Evolutionary conservation across 116 monocot species (phyloP).

Genomic region (Papilionanthe hybrid): DNA sequence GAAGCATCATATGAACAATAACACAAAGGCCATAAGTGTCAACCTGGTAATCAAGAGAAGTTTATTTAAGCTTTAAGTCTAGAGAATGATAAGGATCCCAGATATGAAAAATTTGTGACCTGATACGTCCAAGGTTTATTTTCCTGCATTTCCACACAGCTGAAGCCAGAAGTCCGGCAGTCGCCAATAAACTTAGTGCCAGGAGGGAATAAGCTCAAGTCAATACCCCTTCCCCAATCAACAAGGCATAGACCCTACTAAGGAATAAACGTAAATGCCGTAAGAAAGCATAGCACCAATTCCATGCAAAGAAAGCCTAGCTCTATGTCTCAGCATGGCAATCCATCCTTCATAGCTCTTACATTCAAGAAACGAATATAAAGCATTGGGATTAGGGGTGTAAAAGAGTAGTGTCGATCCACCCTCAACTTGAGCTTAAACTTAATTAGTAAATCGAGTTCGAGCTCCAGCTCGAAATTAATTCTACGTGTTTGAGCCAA

Average conservation of each 20-base stretch:
- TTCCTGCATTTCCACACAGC: constrained; percentile 86
- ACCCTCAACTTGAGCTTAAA: too few relatives aligned
- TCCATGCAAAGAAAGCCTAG: too few relatives aligned
- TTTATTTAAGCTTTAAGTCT: background rate
- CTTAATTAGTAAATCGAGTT: too few relatives aligned
- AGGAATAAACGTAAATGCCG: background rate
- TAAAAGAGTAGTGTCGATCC: too few relatives aligned
- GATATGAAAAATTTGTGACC: constrained; percentile 23
- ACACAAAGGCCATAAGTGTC: constrained; percentile 90
- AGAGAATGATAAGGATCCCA: background rate
- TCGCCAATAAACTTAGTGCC: constrained; percentile 60
- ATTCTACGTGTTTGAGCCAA: too few relatives aligned
- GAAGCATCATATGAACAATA: constrained; percentile 92
- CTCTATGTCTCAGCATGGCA: too few relatives aligned
- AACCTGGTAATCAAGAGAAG: constrained; percentile 38
- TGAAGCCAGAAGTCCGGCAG: constrained; percentile 77
- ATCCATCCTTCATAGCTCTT: background rate
- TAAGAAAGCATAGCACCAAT: constrained; percentile 2
- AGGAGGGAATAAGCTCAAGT: constrained; percentile 55
- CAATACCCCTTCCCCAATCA: constrained; percentile 93
- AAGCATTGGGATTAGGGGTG: too few relatives aligned
- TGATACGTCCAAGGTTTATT: constrained; percentile 74
- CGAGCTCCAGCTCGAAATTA: too few relatives aligned
- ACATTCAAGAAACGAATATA: background rate
- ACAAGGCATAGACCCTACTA: constrained; percentile 94